phyloP scores from a whole-genome alignment of 2,329 filamentous ascomycete species.

The Pseudocercospora pini-densiflorae region DNA sequence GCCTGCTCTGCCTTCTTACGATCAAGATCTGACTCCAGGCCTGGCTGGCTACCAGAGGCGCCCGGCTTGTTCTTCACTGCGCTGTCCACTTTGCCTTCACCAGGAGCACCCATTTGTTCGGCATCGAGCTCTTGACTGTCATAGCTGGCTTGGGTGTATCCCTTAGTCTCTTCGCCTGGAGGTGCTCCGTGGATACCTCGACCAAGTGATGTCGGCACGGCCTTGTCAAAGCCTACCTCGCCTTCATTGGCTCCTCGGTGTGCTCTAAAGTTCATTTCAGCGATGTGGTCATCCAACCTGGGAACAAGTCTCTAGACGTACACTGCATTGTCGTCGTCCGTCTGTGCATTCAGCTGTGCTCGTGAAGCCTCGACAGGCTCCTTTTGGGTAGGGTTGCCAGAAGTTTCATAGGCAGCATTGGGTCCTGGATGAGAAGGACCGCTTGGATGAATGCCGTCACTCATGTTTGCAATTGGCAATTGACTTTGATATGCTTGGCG shows the following conservation, averaged over 20 bases:
- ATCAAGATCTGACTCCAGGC: constrained; percentile 52
- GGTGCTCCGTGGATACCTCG: constrained; percentile 51
- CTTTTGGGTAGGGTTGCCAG: constrained; percentile 51
- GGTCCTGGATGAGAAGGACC: constrained; percentile 51
- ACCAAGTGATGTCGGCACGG: constrained; percentile 44
- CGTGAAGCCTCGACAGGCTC: constrained; percentile 45
- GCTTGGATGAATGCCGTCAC: constrained; percentile 44
- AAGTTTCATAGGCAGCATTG: constrained; percentile 51
- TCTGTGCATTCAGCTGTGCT: constrained; percentile 41
- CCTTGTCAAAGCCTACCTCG: constrained; percentile 37
- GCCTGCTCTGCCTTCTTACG: constrained; percentile 57
- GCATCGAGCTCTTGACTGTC: constrained; percentile 54
- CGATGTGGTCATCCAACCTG: background rate
- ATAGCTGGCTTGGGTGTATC: constrained; percentile 45
- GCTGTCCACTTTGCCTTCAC: constrained; percentile 50
- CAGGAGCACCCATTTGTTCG: constrained; percentile 54
- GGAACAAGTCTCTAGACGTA: constrained; percentile 16
- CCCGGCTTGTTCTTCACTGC: constrained; percentile 48
- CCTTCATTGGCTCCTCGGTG: constrained; percentile 48
- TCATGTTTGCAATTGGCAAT: constrained; percentile 29
- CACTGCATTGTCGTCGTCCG: constrained; percentile 34
- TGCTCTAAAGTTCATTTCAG: constrained; percentile 26
- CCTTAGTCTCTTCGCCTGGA: constrained; percentile 49
- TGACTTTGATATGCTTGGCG: constrained; percentile 3
- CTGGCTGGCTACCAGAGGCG: constrained; percentile 42